Evolutionary conservation across 1,284 basidiomycete genomes (phyloP).

Genomic region (Irpex sp.): DNA sequence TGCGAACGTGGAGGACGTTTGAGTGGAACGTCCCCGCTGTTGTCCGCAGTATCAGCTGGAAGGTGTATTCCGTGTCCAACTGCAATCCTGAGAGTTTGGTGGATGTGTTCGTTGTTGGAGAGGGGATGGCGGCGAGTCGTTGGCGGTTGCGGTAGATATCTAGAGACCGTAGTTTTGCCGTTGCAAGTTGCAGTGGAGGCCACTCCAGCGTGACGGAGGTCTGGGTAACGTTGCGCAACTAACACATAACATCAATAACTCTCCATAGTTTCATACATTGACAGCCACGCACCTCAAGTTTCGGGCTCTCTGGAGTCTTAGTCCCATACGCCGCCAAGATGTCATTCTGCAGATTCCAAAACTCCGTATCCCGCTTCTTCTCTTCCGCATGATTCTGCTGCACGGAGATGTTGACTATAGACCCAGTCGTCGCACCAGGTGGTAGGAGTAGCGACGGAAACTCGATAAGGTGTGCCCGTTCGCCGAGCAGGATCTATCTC

Average conservation of each 20-base stretch:
- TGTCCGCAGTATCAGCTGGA: slow-evolving; percentile 88
- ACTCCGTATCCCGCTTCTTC: slow-evolving; percentile 73
- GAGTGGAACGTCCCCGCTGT: slow-evolving; percentile 87
- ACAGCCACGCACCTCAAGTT: slow-evolving; percentile 52
- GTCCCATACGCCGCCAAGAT: slow-evolving; percentile 78
- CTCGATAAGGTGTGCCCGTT: slow-evolving; percentile 91
- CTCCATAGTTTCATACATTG: slow-evolving; percentile 8
- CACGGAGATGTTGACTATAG: slow-evolving; percentile 95
- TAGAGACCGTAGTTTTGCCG: slow-evolving; percentile 78
- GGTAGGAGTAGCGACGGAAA: slow-evolving; percentile 92
- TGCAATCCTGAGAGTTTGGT: slow-evolving; percentile 90
- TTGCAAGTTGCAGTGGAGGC: slow-evolving; percentile 82
- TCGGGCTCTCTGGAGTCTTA: slow-evolving; percentile 66
- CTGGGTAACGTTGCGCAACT: slow-evolving; percentile 92
- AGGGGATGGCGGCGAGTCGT: slow-evolving; percentile 82
- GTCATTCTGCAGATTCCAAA: slow-evolving; percentile 77
- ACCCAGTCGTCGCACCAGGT: slow-evolving; percentile 85
- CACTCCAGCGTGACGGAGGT: slow-evolving; percentile 93
- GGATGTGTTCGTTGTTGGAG: slow-evolving; percentile 76
- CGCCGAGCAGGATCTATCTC: slow-evolving; percentile 82
- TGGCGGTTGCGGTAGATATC: slow-evolving; percentile 91
- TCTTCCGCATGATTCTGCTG: slow-evolving; percentile 83
- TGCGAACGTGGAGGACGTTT: slow-evolving; percentile 76
- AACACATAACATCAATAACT: slow-evolving; percentile 1
- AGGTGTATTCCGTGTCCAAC: slow-evolving; percentile 85